Evolutionary conservation across 2,329 filamentous ascomycete genomes (phyloP).

Genomic region (Ascocoryne sarcoides): DNA sequence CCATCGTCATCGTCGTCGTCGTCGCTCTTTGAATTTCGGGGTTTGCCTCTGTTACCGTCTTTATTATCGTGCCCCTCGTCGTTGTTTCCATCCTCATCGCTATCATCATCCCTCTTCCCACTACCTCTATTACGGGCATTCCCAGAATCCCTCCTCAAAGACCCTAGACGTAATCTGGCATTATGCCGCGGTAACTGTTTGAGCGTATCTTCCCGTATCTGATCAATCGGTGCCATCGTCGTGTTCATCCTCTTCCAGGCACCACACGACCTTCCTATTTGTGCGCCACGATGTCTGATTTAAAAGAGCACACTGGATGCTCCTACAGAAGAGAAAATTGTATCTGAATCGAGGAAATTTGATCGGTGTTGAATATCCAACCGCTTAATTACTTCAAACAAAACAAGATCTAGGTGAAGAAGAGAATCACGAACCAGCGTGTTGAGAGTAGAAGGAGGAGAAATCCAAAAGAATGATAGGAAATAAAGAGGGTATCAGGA

Average conservation of each 20-base stretch:
- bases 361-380: slow-evolving; percentile 15
- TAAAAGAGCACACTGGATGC: too few relatives aligned
- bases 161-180: not conserved
- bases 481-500: slow-evolving; percentile 16
- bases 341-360: too few relatives aligned
- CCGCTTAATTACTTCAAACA: slow-evolving; percentile 10
- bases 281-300: slow-evolving; percentile 18
- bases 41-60: not conserved
- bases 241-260: slow-evolving; percentile 24
- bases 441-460: slow-evolving; percentile 19
- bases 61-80: slow-evolving; percentile 2
- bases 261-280: slow-evolving; percentile 12
- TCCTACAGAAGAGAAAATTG: too few relatives aligned
- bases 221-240: slow-evolving; percentile 26
- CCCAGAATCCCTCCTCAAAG: not conserved
- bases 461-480: slow-evolving; percentile 11
- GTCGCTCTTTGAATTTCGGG: too few relatives aligned
- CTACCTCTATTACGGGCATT: slow-evolving; percentile 43
- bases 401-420: slow-evolving; percentile 16
- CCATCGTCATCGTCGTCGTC: not conserved
- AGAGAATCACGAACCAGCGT: slow-evolving; percentile 28
- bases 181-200: slow-evolving; percentile 10
- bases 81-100: not conserved
- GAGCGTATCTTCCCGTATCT: slow-evolving; percentile 11
- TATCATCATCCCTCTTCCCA: slow-evolving; percentile 64